Percentiles rank a stretch among this genome's conserved stretches.
phyloP scores from a whole-genome alignment of 495 filamentous ascomycete genomes.

The Aspergillus bridgeri region DNA sequence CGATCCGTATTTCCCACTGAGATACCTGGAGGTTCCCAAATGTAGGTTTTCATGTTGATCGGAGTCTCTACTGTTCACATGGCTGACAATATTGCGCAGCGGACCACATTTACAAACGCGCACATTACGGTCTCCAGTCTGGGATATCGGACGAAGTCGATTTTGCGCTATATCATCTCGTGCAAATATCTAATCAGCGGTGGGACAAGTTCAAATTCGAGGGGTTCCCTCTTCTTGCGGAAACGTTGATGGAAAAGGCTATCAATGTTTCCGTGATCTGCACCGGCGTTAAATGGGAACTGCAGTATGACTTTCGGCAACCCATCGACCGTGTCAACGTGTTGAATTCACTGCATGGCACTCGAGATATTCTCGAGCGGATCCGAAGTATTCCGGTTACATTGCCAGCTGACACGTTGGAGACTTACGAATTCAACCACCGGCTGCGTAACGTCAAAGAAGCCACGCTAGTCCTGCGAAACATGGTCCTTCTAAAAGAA shows the following conservation, averaged over 20 bases:
- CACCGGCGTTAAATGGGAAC: conserved; percentile 77
- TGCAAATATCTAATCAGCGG: conserved; percentile 90
- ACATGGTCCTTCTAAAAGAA: conserved; percentile 86
- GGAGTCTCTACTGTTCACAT: neutral
- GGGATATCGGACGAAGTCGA: conserved; percentile 77
- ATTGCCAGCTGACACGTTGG: conserved; percentile 63
- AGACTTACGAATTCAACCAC: conserved; percentile 68
- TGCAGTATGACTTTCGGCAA: conserved; percentile 60
- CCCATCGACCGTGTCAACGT: conserved; percentile 64
- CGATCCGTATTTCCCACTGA: conserved; percentile 42
- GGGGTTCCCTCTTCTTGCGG: conserved; percentile 82
- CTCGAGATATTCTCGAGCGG: conserved; percentile 66
- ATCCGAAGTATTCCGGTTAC: conserved; percentile 57
- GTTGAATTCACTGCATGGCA: conserved; percentile 61
- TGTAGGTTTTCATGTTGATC: conserved; percentile 25
- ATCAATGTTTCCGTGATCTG: conserved; percentile 70
- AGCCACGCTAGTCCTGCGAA: conserved; percentile 81
- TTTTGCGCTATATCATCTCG: conserved; percentile 85
- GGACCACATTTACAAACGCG: conserved; percentile 78
- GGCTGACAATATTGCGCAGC: conserved; percentile 22
- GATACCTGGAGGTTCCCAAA: conserved; percentile 39
- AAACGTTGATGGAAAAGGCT: conserved; percentile 81
- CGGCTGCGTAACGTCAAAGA: conserved; percentile 74
- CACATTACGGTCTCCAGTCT: conserved; percentile 74
- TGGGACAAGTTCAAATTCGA: conserved; percentile 96